These are phyloP conservation scores for Sporothrix protearum DNA, from an alignment of 2,329 filamentous ascomycete genomes.

Conservation along the genomic window DNA sequence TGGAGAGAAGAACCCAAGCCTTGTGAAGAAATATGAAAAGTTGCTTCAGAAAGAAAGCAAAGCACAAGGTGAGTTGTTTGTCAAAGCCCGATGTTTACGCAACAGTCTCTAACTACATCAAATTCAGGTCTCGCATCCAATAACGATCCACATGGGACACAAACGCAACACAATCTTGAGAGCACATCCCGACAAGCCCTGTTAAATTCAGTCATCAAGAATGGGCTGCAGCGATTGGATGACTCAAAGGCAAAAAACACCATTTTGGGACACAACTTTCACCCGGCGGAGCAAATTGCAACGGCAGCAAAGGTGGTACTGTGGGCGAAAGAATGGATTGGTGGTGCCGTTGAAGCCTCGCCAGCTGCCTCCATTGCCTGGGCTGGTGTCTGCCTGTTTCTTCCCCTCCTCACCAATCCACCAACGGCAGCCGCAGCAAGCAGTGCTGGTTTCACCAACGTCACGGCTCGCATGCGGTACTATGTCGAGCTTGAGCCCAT, in stretches of 20 bases:
- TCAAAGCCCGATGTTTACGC: neutral
- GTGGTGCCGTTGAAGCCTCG: slow-evolving; percentile 33
- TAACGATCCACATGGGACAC: neutral
- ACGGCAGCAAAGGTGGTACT: slow-evolving; percentile 28
- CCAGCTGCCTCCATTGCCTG: slow-evolving; percentile 36
- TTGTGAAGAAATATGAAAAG: neutral
- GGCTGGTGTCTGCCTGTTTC: slow-evolving; percentile 39
- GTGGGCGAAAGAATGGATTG: slow-evolving; percentile 31
- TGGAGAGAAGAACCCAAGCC: neutral
- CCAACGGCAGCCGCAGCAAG: slow-evolving; percentile 29
- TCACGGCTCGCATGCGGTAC: slow-evolving; percentile 36
- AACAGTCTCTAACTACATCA: neutral
- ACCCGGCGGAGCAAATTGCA: slow-evolving; percentile 24
- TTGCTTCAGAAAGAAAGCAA: neutral
- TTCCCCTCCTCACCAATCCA: slow-evolving; percentile 37
- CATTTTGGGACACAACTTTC: neutral
- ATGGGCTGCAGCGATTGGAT: neutral
- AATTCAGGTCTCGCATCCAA: neutral
- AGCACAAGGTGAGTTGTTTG: neutral
- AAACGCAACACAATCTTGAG: too few relatives aligned
- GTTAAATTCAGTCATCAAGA: neutral
- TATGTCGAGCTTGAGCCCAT: slow-evolving; percentile 35
- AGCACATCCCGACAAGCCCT: neutral
- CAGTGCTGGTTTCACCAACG: slow-evolving; percentile 35
- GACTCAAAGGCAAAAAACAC: neutral